phyloP scores from a whole-genome alignment of 139 green algal genomes.

The Axilococcus clingmanii region DNA sequence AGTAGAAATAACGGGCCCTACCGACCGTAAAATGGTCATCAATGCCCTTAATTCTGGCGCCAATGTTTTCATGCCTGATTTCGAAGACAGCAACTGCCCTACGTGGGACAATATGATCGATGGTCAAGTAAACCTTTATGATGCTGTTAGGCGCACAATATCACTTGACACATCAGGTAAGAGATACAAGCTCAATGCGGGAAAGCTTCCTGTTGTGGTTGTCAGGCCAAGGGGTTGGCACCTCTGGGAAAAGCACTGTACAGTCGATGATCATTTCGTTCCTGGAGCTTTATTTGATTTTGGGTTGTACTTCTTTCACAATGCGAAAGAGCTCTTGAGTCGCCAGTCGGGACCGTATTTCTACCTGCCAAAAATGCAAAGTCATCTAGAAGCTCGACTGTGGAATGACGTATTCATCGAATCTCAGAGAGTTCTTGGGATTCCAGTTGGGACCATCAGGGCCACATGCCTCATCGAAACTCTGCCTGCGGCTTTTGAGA shows the following conservation, averaged over 20 bases:
- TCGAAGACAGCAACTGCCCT: conserved; percentile 77
- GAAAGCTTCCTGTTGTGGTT: conserved; percentile 4
- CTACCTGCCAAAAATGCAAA: conserved; percentile 90
- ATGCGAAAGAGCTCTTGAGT: conserved; percentile 33
- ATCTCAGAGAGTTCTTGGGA: conserved; percentile 4
- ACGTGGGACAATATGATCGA: conserved; percentile 51
- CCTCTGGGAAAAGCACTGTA: conserved; percentile 73
- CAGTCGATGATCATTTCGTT: conserved; percentile 59
- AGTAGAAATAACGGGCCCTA: conserved; percentile 83
- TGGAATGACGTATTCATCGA: conserved; percentile 67
- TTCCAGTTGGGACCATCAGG: conserved; percentile 61
- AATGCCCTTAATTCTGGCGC: conserved; percentile 41
- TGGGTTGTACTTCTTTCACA: conserved; percentile 84
- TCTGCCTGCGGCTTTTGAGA: conserved; percentile 80
- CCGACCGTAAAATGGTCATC: conserved; percentile 89
- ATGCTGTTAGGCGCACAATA: conserved; percentile 37
- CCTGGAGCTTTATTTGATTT: conserved; percentile 73
- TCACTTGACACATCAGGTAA: conserved; percentile 49
- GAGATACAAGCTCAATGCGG: conserved; percentile 37
- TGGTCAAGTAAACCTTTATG: conserved; percentile 21
- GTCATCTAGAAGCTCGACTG: conserved; percentile 63
- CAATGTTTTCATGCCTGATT: conserved; percentile 78
- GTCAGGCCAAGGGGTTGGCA: conserved; percentile 49
- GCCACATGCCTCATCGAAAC: conserved; percentile 83
- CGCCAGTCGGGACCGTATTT: conserved; percentile 66